Evolutionary conservation across 495 filamentous ascomycete species (phyloP).

Genomic region (Rostrohypoxylon terebratum): DNA sequence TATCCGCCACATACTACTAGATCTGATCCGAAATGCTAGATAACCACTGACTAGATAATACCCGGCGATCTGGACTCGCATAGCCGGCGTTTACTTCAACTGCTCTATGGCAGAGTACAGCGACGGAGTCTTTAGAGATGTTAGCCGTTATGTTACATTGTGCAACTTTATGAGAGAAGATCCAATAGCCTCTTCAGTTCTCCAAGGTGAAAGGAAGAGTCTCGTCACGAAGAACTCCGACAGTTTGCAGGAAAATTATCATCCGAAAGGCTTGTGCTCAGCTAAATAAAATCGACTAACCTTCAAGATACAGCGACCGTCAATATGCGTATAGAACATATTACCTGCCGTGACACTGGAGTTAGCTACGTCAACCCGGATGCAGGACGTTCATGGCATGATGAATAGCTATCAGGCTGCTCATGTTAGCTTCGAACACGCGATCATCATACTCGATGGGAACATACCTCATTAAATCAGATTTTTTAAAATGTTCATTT

Average conservation of each 20-base stretch:
- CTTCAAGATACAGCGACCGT: conserved; percentile 4
- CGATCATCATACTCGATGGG: not conserved
- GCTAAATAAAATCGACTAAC: conserved; percentile 27
- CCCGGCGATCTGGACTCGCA: not conserved
- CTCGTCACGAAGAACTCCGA: conserved; percentile 80
- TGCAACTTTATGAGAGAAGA: conserved; percentile 25
- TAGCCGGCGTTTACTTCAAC: not conserved
- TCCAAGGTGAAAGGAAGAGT: conserved; percentile 84
- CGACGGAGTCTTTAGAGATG: not conserved
- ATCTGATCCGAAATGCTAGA: not conserved
- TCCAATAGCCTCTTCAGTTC: conserved; percentile 75
- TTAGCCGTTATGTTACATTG: conserved; percentile 21
- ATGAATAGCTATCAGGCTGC: conserved; percentile 48
- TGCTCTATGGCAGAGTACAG: not conserved
- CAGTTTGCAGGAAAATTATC: conserved; percentile 83
- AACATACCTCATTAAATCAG: conserved; percentile 98
- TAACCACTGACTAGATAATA: not conserved
- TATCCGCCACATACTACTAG: not conserved
- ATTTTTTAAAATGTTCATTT: conserved; percentile 88
- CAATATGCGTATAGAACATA: not conserved
- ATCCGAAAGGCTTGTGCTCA: conserved; percentile 71
- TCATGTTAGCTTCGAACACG: conserved; percentile 56
- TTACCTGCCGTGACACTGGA: conserved; percentile 49
- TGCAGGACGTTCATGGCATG: conserved; percentile 1
- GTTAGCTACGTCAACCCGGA: conserved; percentile 39